Base-by-base conservation (phyloP, 352 stramenopile genomes). In the Pythium dissimile region DNA sequence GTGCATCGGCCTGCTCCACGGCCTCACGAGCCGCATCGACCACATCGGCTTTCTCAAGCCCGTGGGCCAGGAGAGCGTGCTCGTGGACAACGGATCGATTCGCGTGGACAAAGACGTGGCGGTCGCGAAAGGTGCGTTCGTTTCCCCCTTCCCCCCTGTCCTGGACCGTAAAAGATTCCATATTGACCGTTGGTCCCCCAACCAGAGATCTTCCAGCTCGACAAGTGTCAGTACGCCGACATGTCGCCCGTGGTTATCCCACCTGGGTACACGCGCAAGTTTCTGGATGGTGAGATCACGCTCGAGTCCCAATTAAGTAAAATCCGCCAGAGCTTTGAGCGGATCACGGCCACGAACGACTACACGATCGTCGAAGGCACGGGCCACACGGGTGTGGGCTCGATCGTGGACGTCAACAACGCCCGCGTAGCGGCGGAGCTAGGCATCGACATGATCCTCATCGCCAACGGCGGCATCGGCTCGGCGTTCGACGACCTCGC, bases 231-330 rank as follows among this genome's bases (percentile, higher is more conserved):
- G 30, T 99, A 98, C 72, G 59, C 71, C 38, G 77, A 98, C 62
- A 98, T 99, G 96, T 97, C 83, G 44, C 96, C 96, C 11, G 94
- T 98, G 5, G 88, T 99, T 60, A 98, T 99, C 65, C 95, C 95
- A 11, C 62, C 73, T 4, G 95, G 95, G 7, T 99, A 99, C 68
- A 99, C 95, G 27, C 95, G 94, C 60, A 69, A 97, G n/a, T 98
- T 94, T 63, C 75, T 98, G 20, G 95, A 98, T 59, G 93, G 94
- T 20, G 72, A 97, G 59, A 94, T 95, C 56, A 92, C 80, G 28
- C 75, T 90, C 52, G 77, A 89, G 58, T 78, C 69, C 41, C 83
- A 92, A 61, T 54, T 92, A 34, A 28, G 51, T 23, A 84, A 86
- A 51, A 92, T 92, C 37, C 76, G 64, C 32, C 64, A 73, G 60